These are phyloP conservation scores for Tricholoma saponaceum DNA, from an alignment of 768 basidiomycete species.

Conservation along the genomic window DNA sequence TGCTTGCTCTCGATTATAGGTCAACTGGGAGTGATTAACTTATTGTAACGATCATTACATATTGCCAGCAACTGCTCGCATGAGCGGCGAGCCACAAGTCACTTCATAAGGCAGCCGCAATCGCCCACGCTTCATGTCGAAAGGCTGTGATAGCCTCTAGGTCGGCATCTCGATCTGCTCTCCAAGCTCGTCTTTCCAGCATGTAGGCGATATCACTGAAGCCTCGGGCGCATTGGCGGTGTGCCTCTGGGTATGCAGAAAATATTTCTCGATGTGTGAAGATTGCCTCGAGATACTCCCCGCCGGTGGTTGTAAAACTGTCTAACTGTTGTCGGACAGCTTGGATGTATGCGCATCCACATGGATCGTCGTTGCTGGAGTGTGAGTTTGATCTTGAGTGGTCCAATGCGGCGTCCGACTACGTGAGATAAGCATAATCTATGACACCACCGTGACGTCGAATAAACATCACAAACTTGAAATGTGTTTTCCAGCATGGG, in stretches of 20 bases:
- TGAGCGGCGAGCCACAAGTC: too few species aligned
- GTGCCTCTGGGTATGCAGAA: slow-evolving; percentile 55
- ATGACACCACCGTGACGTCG: too few species aligned
- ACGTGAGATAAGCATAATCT: background rate
- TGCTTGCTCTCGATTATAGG: background rate
- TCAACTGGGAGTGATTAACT: background rate
- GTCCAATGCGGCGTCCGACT: slow-evolving; percentile 43
- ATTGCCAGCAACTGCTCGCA: background rate
- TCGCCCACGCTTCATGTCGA: slow-evolving; percentile 64
- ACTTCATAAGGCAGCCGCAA: slow-evolving; percentile 37
- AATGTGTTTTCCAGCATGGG: slow-evolving; percentile 42
- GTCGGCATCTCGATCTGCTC: slow-evolving; percentile 68
- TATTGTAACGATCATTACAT: background rate
- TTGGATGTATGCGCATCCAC: slow-evolving; percentile 63
- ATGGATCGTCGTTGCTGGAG: slow-evolving; percentile 28
- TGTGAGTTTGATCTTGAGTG: slow-evolving; percentile 41
- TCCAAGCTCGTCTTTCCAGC: slow-evolving; percentile 63
- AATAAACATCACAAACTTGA: slow-evolving; percentile 28
- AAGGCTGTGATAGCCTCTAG: slow-evolving; percentile 66
- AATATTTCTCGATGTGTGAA: slow-evolving; percentile 75
- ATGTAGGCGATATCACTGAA: slow-evolving; percentile 63
- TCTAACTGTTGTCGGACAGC: slow-evolving; percentile 55
- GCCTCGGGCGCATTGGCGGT: slow-evolving; percentile 58
- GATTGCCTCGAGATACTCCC: slow-evolving; percentile 74
- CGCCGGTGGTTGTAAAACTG: slow-evolving; percentile 55